These are phyloP conservation scores for Saccharomycopsis schoenii DNA, from an alignment of 805 yeast genomes.

Conservation along the genomic window DNA sequence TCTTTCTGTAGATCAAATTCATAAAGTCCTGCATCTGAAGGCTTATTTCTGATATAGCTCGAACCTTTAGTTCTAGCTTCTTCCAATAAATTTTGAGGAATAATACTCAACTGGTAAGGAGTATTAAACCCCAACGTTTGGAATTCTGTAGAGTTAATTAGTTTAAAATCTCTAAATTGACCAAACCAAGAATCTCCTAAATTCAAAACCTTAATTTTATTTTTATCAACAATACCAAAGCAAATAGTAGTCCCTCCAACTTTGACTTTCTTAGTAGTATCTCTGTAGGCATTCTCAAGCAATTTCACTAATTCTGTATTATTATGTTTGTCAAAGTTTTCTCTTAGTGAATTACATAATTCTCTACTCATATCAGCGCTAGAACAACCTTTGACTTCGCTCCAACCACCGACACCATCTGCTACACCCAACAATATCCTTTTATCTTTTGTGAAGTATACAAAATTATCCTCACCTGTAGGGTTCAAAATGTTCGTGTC, in stretches of 20 bases:
- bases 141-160: constrained; percentile 57
- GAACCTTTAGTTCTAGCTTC: constrained; percentile 47
- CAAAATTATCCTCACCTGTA: constrained; percentile 71
- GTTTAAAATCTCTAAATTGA: constrained; percentile 55
- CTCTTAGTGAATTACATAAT: constrained; percentile 39
- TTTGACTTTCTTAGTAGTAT: constrained; percentile 47
- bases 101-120: constrained; percentile 81
- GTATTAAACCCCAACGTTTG: constrained; percentile 88
- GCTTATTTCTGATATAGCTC: constrained; percentile 61
- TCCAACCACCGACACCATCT: constrained; percentile 99
- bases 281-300: constrained; percentile 45
- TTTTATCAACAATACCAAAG: constrained; percentile 54
- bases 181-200: constrained; percentile 96
- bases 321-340: constrained; percentile 11
- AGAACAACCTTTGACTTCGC: constrained; percentile 83
- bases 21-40: constrained; percentile 58
- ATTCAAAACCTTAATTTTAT: constrained; percentile 56
- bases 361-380: constrained; percentile 71
- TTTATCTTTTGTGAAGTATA: constrained; percentile 32
- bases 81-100: constrained; percentile 52
- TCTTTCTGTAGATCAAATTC: constrained; percentile 53
- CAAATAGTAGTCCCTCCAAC: constrained; percentile 96
- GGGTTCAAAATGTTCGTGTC: constrained; percentile 32
- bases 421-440: constrained; percentile 63
- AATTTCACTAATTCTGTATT: constrained; percentile 35